Evolutionary conservation across 176 grass and related monocot species (phyloP).

Genomic region (sorghum (Sorghum bicolor)): DNA sequence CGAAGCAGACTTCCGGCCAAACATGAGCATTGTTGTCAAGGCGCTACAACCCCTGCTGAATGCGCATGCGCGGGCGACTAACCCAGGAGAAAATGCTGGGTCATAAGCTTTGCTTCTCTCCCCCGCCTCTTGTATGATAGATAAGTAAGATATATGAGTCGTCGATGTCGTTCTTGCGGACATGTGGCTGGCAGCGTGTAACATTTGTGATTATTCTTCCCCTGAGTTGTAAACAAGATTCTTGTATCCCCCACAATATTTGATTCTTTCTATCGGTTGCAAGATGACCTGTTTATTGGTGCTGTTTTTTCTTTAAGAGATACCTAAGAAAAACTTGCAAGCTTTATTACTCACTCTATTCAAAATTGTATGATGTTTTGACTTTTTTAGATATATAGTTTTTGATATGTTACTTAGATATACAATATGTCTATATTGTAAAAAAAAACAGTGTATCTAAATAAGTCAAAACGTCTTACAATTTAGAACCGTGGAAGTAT

Average conservation of each 20-base stretch:
- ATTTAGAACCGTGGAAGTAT: too few species aligned
- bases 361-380: too few species aligned
- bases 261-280: constrained; percentile 35
- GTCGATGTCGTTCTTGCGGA: constrained; percentile 7
- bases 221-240: constrained; percentile 35
- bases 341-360: too few species aligned
- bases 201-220: constrained; percentile 48
- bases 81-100: constrained; percentile 32
- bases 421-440: too few species aligned
- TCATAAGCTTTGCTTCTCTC: constrained; percentile 25
- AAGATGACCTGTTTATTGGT: constrained; percentile 17
- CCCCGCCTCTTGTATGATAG: constrained; percentile 40
- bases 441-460: not conserved
- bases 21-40: constrained; percentile 87
- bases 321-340: not conserved
- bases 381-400: too few species aligned
- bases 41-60: constrained; percentile 73
- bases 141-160: constrained; percentile 35
- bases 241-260: constrained; percentile 29
- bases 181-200: constrained; percentile 34
- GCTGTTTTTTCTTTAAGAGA: not conserved
- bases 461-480: not conserved
- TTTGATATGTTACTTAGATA: too few species aligned
- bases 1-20: constrained; percentile 75
- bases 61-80: constrained; percentile 54